Conservation (phyloP, 371 early-diverging fungal genomes). For the Haplosporangium sp. region DNA sequence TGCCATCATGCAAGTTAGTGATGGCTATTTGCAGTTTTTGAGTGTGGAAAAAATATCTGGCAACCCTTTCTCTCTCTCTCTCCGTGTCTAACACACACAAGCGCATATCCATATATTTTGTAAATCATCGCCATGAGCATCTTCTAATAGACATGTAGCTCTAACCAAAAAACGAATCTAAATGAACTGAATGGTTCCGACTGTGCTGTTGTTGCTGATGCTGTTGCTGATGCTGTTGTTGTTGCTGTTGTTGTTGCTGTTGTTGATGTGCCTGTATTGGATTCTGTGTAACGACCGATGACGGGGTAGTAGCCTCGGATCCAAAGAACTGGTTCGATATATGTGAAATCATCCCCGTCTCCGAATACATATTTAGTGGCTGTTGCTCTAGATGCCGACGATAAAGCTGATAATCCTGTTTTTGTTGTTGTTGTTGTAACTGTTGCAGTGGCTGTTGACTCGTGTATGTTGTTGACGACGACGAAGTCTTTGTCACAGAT, state of each 20-base stretch:
- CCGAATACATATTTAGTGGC: not conserved
- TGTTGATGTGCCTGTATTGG: not conserved
- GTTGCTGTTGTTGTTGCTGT: slow-evolving; percentile 15
- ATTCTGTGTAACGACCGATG: not conserved
- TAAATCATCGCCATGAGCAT: not conserved
- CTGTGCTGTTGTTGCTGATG: slow-evolving; percentile 16
- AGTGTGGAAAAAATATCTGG: no score
- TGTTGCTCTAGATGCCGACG: not conserved
- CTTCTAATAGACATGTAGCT: not conserved
- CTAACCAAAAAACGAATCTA: slow-evolving; percentile 1
- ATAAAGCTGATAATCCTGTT: not conserved
- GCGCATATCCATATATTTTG: not conserved
- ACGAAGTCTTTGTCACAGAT: not conserved
- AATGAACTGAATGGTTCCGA: not conserved
- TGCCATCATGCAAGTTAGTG: no score
- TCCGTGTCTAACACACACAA: not conserved
- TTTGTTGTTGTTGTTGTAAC: not conserved
- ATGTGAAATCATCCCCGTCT: no score
- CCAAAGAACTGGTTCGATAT: no score
- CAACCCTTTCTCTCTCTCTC: not conserved
- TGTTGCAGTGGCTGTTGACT: not conserved
- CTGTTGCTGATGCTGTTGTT: slow-evolving; percentile 13
- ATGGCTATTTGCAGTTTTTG: no score
- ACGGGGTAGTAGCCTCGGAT: no score
- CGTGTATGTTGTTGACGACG: not conserved